Evolutionary conservation across 2,329 filamentous ascomycete species (phyloP).

Genomic region (Sclerotinia borealis): DNA sequence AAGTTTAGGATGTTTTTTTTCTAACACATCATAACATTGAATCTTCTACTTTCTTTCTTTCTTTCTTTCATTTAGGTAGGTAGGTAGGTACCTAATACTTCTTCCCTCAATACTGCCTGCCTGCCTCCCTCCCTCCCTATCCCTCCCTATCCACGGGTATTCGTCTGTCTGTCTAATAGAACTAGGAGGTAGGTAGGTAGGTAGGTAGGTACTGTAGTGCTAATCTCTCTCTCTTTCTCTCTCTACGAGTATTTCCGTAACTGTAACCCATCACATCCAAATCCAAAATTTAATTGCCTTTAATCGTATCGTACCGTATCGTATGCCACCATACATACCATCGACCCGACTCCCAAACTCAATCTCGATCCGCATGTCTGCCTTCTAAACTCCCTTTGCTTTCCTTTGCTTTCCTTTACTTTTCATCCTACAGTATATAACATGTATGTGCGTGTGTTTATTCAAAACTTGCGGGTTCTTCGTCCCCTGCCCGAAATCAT

Average conservation of each 20-base stretch:
- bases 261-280: neutral
- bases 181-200: neutral
- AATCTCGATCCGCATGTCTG: neutral
- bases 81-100: too few relatives aligned
- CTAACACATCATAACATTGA: too few relatives aligned
- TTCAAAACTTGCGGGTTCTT: too few relatives aligned
- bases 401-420: neutral
- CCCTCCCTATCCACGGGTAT: neutral
- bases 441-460: neutral
- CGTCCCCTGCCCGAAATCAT: constrained; percentile 24
- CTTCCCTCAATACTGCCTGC: too few relatives aligned
- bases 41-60: too few relatives aligned
- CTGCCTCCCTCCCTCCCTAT: neutral
- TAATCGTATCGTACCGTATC: too few relatives aligned
- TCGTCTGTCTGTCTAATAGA: neutral
- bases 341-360: neutral
- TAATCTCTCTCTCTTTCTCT: neutral
- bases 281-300: too few relatives aligned
- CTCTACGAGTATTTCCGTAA: too few relatives aligned
- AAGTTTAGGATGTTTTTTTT: too few relatives aligned
- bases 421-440: neutral
- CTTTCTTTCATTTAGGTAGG: too few relatives aligned
- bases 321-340: too few relatives aligned
- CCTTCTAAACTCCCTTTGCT: constrained; percentile 1
- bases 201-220: too few relatives aligned